Evolutionary conservation across 305 asterid species (phyloP).

Genomic region (Fraxinus sp.): DNA sequence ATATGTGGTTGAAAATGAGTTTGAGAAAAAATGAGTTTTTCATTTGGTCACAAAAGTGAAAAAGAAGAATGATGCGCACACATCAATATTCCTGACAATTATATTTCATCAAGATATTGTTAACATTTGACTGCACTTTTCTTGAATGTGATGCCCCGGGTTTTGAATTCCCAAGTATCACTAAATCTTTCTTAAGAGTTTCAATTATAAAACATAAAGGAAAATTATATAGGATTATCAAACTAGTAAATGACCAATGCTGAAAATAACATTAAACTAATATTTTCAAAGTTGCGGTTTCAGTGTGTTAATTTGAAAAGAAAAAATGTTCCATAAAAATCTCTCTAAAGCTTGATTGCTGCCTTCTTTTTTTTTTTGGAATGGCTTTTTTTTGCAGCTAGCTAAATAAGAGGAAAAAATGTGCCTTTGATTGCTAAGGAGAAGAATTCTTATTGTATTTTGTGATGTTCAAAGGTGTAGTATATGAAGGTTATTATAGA

Average conservation of each 20-base stretch:
- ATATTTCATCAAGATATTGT: not conserved
- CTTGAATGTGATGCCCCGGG: not conserved
- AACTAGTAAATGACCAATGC: not conserved
- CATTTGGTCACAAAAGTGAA: not conserved
- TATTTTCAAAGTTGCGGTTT: not conserved
- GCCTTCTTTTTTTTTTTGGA: not conserved
- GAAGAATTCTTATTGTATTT: not conserved
- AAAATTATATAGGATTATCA: not conserved
- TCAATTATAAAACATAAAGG: not conserved
- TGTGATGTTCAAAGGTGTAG: not conserved
- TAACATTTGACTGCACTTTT: not conserved
- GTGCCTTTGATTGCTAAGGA: not conserved
- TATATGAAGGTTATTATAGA: not conserved
- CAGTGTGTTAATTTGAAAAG: not conserved
- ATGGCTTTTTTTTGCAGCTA: not conserved
- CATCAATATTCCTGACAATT: not conserved
- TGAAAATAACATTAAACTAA: not conserved
- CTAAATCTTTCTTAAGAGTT: not conserved
- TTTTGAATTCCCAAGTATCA: not conserved
- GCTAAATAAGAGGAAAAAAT: not conserved
- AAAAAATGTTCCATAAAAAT: not conserved
- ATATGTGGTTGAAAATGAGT: not conserved
- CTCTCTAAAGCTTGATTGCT: not conserved
- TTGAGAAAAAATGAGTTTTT: not conserved
- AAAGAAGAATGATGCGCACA: not conserved